phyloP scores from a whole-genome alignment of 768 basidiomycete genomes.

The Suillus fuscotomentosus region DNA sequence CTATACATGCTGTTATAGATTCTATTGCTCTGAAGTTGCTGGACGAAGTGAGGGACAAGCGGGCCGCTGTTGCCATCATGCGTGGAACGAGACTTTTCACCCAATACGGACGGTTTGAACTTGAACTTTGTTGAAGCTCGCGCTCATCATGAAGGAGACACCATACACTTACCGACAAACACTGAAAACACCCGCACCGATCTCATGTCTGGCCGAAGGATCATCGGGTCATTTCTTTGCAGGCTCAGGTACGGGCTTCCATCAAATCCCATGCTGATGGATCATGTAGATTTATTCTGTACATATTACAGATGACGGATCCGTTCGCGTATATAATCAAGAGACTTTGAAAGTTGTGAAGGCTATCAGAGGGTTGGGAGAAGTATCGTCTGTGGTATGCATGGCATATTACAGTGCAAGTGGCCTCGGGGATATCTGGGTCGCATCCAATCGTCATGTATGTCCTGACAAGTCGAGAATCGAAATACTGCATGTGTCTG shows the following conservation, averaged over 20 bases:
- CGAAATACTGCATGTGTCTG: not conserved
- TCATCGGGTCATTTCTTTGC: constrained; percentile 50
- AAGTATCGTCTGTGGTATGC: constrained; percentile 64
- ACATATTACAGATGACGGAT: constrained; percentile 54
- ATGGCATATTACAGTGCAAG: constrained; percentile 35
- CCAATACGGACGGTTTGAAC: too few relatives aligned
- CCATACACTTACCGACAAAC: constrained; percentile 17
- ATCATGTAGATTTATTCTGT: constrained; percentile 2
- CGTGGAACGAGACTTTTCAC: too few relatives aligned
- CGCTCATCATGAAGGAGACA: constrained; percentile 5
- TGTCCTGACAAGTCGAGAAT: not conserved
- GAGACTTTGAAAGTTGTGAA: constrained; percentile 59
- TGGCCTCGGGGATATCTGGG: constrained; percentile 54
- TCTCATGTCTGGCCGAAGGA: constrained; percentile 54
- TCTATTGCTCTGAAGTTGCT: too few relatives aligned
- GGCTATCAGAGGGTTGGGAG: constrained; percentile 58
- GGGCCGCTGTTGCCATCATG: too few relatives aligned
- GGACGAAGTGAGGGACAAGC: too few relatives aligned
- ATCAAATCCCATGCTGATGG: not conserved
- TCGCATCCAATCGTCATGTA: constrained; percentile 64
- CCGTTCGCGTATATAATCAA: constrained; percentile 62
- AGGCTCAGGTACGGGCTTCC: constrained; percentile 52
- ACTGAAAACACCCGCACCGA: constrained; percentile 45
- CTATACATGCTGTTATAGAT: too few relatives aligned
- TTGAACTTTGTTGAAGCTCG: not conserved